Evolutionary conservation across 139 green algal genomes (phyloP), one percentile per base, ranked within the genome.

Genomic region (Ulvella scutata): DNA sequence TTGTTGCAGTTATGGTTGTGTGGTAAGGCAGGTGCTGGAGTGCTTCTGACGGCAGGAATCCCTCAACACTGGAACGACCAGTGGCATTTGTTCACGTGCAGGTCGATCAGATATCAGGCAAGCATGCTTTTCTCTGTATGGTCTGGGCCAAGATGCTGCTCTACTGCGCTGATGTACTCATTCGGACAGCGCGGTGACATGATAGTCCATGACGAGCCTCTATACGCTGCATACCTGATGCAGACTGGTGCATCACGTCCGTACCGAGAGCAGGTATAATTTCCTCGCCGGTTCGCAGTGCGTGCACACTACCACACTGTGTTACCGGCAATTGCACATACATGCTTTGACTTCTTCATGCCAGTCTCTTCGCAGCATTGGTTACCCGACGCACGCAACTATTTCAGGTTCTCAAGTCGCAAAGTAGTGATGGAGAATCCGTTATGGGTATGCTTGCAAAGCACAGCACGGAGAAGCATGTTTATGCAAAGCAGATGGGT

Each of bases 401-500:
- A 31, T 26, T 6, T 23, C 10, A 39, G 26, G 33, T 43, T 38
- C 6, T 44, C 28, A 43, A 51, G 51, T 67, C 51, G 33, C 51
- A 51, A 28, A 26, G 37, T 61, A 23, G 26, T 21, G 44, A 43
- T 29, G 60, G 20, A 26, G 38, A 43, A 37, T 38, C 61, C 33
- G 23, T 67, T n/a, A 61, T 35, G 38, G 3, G 23, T 35, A n/a
- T 62, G 3, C 29, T 37, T 40, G 34, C 43, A 72, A 26, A 26
- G 0, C 75, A 76, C 17, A 73, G 3, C 9, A 43, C 40, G 26
- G 36, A 38, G 26, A 77, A 79, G 36, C 43, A 90, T 62, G 38
- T 87, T 60, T 91, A 89, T 72, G 79, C 72, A 26, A 92, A 93
- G 79, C 88, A 92, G 82, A 92, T 93, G 59, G 85, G 79, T 9